These are phyloP conservation scores for Phaeophleospora eucalypticola DNA, from an alignment of 2,329 filamentous ascomycete species.

Conservation along the genomic window DNA sequence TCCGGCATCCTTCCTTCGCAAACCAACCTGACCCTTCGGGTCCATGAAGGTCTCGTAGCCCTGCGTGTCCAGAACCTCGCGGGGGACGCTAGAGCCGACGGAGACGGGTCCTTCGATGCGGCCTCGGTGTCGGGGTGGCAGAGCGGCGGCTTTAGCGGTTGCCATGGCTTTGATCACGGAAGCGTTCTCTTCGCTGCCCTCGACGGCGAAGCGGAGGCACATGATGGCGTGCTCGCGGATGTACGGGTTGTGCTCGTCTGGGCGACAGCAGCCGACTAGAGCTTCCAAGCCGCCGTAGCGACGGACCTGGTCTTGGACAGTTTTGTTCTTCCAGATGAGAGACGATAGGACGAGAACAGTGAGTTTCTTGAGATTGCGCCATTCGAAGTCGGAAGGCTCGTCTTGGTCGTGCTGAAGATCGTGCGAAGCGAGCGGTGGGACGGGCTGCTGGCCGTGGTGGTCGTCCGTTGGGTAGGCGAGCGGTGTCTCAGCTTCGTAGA, in stretches of 20 bases:
- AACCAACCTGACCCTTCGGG: constrained; percentile 44
- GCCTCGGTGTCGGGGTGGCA: constrained; percentile 15
- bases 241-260: constrained; percentile 90
- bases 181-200: constrained; percentile 69
- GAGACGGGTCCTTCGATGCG: too few species aligned
- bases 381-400: constrained; percentile 63
- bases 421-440: constrained; percentile 5
- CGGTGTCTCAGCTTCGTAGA: constrained; percentile 42
- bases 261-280: constrained; percentile 81
- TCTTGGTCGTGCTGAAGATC: constrained; percentile 48
- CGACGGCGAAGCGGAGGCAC: constrained; percentile 69
- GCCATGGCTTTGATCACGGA: constrained; percentile 63
- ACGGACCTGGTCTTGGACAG: constrained; percentile 84
- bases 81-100: constrained; percentile 39
- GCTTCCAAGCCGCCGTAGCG: constrained; percentile 81
- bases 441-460: constrained; percentile 23
- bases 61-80: constrained; percentile 47
- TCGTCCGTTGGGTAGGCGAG: constrained; percentile 39
- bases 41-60: constrained; percentile 51
- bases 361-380: constrained; percentile 85
- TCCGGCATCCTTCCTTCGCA: constrained; percentile 37
- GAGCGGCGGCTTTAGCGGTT: constrained; percentile 1
- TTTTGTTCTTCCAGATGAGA: constrained; percentile 78
- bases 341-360: constrained; percentile 87
- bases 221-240: constrained; percentile 88